Conservation (phyloP, 192 early-diverging fungal species). For the Funneliformis mosseae region DNA sequence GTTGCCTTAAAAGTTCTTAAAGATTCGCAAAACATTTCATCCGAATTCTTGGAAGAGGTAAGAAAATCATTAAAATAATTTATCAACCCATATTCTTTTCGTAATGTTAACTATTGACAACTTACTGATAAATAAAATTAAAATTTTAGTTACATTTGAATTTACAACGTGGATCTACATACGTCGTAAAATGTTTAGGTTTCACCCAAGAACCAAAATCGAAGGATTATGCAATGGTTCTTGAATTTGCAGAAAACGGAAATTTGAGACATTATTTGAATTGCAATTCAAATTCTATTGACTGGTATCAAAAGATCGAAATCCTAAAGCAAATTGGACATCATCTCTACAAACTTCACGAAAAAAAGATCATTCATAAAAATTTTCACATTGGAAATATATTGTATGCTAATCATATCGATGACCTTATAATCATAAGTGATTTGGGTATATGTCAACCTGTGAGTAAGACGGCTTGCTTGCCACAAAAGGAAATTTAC, state of each 20-base stretch:
- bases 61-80: too few species aligned
- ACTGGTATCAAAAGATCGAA: not conserved
- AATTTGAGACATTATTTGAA: not conserved
- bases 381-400: not conserved
- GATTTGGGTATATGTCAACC: not conserved
- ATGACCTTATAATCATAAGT: not conserved
- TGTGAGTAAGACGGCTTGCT: not conserved
- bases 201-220: not conserved
- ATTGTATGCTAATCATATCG: not conserved
- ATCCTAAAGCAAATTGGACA: not conserved
- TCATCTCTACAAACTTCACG: not conserved
- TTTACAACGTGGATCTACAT: not conserved
- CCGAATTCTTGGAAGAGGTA: slow-evolving; percentile 1
- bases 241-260: not conserved
- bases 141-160: not conserved
- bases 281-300: not conserved
- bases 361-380: not conserved
- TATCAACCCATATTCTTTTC: too few species aligned
- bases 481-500: not conserved
- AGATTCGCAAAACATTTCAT: not conserved
- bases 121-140: too few species aligned
- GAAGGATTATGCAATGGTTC: not conserved
- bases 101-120: too few species aligned
- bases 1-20: not conserved
- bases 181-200: not conserved